phyloP scores from a whole-genome alignment of 225 moss, liverwort and hornwort genomes.

The Lunularia cruciata region DNA sequence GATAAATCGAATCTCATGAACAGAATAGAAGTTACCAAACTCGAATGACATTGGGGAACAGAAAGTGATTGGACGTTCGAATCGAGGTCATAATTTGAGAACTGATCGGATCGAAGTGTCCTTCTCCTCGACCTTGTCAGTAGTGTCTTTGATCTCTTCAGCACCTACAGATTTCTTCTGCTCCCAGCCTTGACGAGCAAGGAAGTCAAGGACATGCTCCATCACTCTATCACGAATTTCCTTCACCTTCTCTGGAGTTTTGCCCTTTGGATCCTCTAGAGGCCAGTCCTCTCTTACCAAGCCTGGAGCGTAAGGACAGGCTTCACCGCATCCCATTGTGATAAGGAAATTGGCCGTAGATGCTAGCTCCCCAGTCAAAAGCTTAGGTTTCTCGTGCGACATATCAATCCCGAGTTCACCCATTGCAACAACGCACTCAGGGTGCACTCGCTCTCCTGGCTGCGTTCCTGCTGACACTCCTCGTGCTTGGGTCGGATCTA shows the following conservation, averaged over 20 bases:
- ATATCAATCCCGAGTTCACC: slow-evolving; percentile 31
- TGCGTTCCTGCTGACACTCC: slow-evolving; percentile 32
- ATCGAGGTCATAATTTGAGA: too few relatives aligned
- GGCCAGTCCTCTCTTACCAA: slow-evolving; percentile 33
- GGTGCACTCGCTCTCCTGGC: slow-evolving; percentile 38
- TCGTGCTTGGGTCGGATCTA: slow-evolving; percentile 17
- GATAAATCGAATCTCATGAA: too few relatives aligned
- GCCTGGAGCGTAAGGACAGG: slow-evolving; percentile 35
- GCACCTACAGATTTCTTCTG: not conserved
- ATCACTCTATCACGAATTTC: slow-evolving; percentile 28
- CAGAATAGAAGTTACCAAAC: too few relatives aligned
- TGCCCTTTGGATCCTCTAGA: slow-evolving; percentile 39
- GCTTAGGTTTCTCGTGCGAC: slow-evolving; percentile 27
- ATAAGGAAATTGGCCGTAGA: slow-evolving; percentile 29
- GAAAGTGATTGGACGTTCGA: too few relatives aligned
- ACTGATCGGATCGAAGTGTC: too few relatives aligned
- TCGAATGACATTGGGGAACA: too few relatives aligned
- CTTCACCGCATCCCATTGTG: slow-evolving; percentile 43
- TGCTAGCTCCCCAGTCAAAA: slow-evolving; percentile 29
- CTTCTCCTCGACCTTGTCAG: too few relatives aligned
- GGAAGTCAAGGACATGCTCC: slow-evolving; percentile 22
- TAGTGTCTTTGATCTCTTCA: too few relatives aligned
- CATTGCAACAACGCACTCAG: slow-evolving; percentile 32
- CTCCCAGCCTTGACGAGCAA: slow-evolving; percentile 17
- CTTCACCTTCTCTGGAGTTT: slow-evolving; percentile 25